Evolutionary conservation across 1,139 yeast species (phyloP).

Genomic region (Pichia sp.): DNA sequence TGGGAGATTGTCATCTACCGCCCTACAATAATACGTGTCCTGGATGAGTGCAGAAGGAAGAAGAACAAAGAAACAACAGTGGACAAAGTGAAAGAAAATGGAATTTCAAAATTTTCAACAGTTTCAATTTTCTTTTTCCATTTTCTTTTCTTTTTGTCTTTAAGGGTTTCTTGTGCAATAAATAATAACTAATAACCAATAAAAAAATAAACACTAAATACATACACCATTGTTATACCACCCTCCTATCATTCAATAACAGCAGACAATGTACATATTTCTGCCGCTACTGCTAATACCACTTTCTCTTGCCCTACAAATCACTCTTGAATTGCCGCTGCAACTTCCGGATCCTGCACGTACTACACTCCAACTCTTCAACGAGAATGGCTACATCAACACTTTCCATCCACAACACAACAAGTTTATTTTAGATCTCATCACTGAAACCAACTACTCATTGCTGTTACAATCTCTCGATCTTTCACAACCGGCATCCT

Average conservation of each 20-base stretch:
- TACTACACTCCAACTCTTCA: background rate
- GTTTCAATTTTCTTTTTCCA: too few relatives aligned
- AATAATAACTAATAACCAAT: too few relatives aligned
- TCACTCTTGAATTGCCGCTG: background rate
- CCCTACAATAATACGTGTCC: conserved; percentile 34
- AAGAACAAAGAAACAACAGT: background rate
- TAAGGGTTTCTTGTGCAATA: background rate
- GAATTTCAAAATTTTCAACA: background rate
- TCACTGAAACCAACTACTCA: background rate
- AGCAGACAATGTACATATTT: background rate
- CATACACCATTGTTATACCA: too few relatives aligned
- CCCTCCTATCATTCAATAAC: background rate
- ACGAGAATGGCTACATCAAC: background rate
- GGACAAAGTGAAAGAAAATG: background rate
- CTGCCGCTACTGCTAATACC: background rate
- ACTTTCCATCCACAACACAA: background rate
- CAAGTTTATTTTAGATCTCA: background rate
- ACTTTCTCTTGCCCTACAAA: background rate
- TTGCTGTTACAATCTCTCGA: background rate
- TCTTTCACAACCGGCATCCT: background rate
- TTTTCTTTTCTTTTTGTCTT: too few relatives aligned
- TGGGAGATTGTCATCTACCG: conserved; percentile 27
- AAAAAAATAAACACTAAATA: too few relatives aligned
- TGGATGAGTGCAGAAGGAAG: conserved; percentile 28
- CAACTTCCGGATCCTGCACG: background rate